Percentiles rank a stretch among this genome's conserved stretches.
phyloP scores from a whole-genome alignment of 2,329 filamentous ascomycete genomes.

The Aspergillus viridinutans region DNA sequence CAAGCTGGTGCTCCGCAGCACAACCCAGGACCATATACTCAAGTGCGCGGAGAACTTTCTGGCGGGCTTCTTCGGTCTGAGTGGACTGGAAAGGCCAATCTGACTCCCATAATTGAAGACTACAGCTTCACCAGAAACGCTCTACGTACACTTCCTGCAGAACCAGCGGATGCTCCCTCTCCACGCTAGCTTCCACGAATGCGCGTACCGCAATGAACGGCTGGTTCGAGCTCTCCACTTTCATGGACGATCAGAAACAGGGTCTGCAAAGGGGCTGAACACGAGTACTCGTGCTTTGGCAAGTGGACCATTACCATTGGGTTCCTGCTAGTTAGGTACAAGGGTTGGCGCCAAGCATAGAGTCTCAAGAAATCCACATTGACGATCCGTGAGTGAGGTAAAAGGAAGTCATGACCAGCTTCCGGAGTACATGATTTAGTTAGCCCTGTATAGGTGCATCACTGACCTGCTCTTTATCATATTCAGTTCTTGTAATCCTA shows the following conservation, averaged over 20 bases:
- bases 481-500: no score
- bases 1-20: constrained; percentile 70
- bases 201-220: constrained; percentile 63
- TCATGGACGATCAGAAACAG: constrained; percentile 58
- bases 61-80: no score
- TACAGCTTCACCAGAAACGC: constrained; percentile 50
- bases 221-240: constrained; percentile 70
- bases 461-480: no score
- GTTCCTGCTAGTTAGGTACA: no score
- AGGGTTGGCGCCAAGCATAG: no score
- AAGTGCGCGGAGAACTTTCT: constrained; percentile 74
- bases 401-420: no score
- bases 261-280: constrained; percentile 59
- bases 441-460: no score
- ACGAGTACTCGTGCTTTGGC: constrained; percentile 63
- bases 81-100: constrained; percentile 64
- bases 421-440: no score
- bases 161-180: constrained; percentile 71
- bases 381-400: no score
- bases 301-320: constrained; percentile 14
- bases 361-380: no score
- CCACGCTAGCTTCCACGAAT: no score
- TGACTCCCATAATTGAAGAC: constrained; percentile 70
- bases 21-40: constrained; percentile 74
- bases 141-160: constrained; percentile 69